phyloP scores from a whole-genome alignment of 2,329 filamentous ascomycete genomes.

The Teratosphaeria viscida region DNA sequence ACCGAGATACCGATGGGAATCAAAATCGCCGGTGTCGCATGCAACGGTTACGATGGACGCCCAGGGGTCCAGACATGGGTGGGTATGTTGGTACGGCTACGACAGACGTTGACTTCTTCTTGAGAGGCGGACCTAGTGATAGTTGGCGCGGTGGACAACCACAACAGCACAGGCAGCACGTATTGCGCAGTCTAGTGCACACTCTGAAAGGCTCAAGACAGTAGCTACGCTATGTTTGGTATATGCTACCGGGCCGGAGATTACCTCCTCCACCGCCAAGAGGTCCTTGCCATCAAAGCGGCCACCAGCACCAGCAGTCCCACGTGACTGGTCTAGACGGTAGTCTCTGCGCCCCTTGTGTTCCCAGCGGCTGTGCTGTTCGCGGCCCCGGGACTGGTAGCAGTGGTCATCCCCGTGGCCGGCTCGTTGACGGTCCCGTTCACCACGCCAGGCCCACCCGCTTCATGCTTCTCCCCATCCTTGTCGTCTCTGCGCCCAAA shows the following conservation, averaged over 20 bases:
- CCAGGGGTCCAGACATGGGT: constrained; percentile 33
- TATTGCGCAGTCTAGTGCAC: background rate
- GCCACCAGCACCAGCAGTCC: background rate
- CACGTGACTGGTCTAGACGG: background rate
- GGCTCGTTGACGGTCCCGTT: background rate
- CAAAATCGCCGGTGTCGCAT: constrained; percentile 34
- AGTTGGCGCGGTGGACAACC: background rate
- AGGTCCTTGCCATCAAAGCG: background rate
- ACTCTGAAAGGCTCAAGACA: background rate
- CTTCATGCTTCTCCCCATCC: background rate
- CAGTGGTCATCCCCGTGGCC: background rate
- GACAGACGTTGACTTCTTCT: constrained; percentile 15
- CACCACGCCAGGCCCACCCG: background rate
- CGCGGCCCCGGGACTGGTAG: background rate
- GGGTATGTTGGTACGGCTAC: constrained; percentile 28
- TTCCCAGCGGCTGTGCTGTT: background rate
- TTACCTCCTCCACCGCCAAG: background rate
- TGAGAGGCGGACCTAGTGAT: background rate
- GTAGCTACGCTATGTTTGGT: background rate
- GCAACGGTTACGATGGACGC: constrained; percentile 30
- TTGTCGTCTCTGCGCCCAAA: background rate
- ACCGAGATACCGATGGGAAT: constrained; percentile 34
- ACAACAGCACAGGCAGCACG: background rate
- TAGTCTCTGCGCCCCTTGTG: background rate
- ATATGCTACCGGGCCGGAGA: background rate